Base-by-base conservation (phyloP, 2,329 filamentous ascomycete species). In the Aureobasidium sp. region DNA sequence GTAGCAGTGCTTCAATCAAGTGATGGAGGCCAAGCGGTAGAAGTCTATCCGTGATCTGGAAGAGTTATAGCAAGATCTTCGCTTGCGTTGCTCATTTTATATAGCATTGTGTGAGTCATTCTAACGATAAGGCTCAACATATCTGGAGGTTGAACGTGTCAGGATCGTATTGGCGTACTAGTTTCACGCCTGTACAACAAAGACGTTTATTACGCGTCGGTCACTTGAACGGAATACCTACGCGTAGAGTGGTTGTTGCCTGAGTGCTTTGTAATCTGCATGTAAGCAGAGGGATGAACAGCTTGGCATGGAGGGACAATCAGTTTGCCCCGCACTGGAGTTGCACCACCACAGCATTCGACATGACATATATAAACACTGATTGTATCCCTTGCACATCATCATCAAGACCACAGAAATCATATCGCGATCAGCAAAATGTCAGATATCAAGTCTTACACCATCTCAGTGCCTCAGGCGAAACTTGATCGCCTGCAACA, bases 401-500 rank as follows among this genome's bases (percentile, higher is more conserved):
- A 13, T 13, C 9, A 36, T 20, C n/a, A 7, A 50, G 6, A 34
- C 2, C 17, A 20, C 29, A 7, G 8, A 3, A 8, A 12, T 27
- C 3, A 26, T 12, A 26, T 15, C 20, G 5, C 32, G 37, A 37
- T 27, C 36, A 48, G 27, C 46, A 48, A 12, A 10, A 50, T 61
- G 57, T 51, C 57, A 26, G 20, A 37, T 20, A 27, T 61, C 37
- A 37, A 52, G 15, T 10, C 17, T 32, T 61, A 52, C 20, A 52
- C 20, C 5, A 52, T 61, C 29, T 34, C 46, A 9, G 27, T 61
- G 13, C 27, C 46, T 12, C 36, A 44, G 20, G 3, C 46, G 6
- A 26, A 20, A 34, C 15, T 61, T 10, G 57, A 61, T n/a, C 57
- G 57, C n/a, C 39, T 62, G 42, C 42, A 55, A 5, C 51, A 62